Evolutionary conservation across 1,284 basidiomycete species (phyloP), one percentile per base, ranked within the genome.

Genomic region (Cerioporus squamosus): DNA sequence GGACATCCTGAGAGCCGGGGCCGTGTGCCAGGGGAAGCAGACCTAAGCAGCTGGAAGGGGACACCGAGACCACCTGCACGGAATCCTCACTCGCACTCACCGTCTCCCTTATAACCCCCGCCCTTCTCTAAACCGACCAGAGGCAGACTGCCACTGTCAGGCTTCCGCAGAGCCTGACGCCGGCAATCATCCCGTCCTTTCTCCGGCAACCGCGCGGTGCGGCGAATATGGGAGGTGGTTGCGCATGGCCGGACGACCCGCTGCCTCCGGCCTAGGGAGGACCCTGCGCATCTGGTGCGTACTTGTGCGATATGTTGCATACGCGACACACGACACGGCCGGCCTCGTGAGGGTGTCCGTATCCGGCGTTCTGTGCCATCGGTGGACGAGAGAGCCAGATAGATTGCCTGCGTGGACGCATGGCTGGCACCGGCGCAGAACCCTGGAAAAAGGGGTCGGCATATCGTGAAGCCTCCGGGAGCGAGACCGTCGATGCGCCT

Each of bases 161-260:
- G 33, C 33, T 36, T 36, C 33, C 33, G 6, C 33, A 36, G 33
- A 48, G 36, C 39, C 23, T 33, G 22, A 31, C 29, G n/a, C 53
- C 52, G 58, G 53, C 45, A 55, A 55, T 60, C 58, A 60, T 44
- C 58, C 57, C 53, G 58, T 39, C 50, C 53, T 60, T 60, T 55
- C 53, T 52, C 58, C 58, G 58, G 48, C 53, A 46, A 42, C 31
- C 44, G 14, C 23, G 18, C 22, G 45, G 45, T 29, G 18, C 31
- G 26, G 29, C 2, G 20, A 29, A 24, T 36, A 36, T 36, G 33
- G 33, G 33, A 36, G 6, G 33, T 36, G 6, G 33, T 36, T 36
- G 33, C 33, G 33, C 33, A 15, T 36, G 33, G 33, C 10, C 33
- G 33, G 33, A 36, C 33, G 33, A 36, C 33, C 33, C 33, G 33